Percentiles rank a stretch among this genome's conserved stretches.
Evolutionary conservation across 1,284 basidiomycete genomes (phyloP).

Genomic region (Rhodotorula sp.): DNA sequence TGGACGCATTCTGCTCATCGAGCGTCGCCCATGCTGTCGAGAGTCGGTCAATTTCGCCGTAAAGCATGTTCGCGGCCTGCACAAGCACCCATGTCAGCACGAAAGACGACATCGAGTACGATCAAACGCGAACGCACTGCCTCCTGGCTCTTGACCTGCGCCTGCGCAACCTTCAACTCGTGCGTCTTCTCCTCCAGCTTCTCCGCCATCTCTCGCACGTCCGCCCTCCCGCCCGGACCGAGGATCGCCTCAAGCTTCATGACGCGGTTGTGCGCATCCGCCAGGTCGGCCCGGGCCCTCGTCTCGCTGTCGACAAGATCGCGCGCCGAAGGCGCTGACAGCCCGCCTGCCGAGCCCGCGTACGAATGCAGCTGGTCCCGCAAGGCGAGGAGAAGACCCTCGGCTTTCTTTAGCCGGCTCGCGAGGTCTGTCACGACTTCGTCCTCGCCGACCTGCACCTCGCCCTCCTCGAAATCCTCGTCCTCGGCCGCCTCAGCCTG

Average conservation of each 20-base stretch:
- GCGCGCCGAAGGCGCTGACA: conserved; percentile 18
- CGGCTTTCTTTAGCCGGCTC: conserved; percentile 57
- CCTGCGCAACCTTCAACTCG: conserved; percentile 60
- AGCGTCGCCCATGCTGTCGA: conserved; percentile 84
- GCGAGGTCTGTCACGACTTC: conserved; percentile 66
- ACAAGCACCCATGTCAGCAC: too few relatives aligned
- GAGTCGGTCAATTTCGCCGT: conserved; percentile 79
- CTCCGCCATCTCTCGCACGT: conserved; percentile 56
- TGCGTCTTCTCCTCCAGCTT: conserved; percentile 64
- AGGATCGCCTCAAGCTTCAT: conserved; percentile 62
- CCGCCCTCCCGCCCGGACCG: conserved; percentile 58
- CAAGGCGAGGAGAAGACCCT: conserved; percentile 46
- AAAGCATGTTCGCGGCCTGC: conserved; percentile 72
- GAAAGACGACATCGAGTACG: background rate
- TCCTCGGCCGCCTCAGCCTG: conserved; percentile 50
- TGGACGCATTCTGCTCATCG: conserved; percentile 76
- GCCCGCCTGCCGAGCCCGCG: conserved; percentile 8
- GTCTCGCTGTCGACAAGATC: conserved; percentile 52
- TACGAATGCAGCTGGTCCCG: conserved; percentile 37
- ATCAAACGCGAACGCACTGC: conserved; percentile 45
- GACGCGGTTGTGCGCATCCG: conserved; percentile 53
- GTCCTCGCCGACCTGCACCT: conserved; percentile 45
- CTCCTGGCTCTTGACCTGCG: conserved; percentile 52
- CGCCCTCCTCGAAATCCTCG: conserved; percentile 45
- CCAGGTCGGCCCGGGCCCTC: conserved; percentile 58